Base-by-base conservation (phyloP, 116 monocot species). In the Zostera marina region DNA sequence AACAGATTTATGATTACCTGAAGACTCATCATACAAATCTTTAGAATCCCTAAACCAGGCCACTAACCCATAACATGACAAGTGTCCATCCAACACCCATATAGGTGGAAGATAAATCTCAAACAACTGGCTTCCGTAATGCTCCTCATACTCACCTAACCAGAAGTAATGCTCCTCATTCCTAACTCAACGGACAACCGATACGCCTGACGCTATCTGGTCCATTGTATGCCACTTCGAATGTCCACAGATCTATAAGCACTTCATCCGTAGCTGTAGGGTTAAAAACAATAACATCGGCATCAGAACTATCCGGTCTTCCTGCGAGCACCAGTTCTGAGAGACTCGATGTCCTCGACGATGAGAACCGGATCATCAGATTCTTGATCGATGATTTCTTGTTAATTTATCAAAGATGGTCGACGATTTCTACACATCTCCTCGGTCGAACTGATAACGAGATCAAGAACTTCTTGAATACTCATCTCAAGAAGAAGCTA, bases 381-480 rank as follows among this genome's bases (percentile, higher is more conserved):
- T 85, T 85, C 67, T 53, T 85, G 59, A 20, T 59, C 8, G 7
- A 21, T 60, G 11, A 21, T 48, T 48, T 26, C 8, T 16, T 32
- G 62, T 60, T 58, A 13, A 42, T 8, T 40, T 7, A 57, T 41
- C 41, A 9, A 11, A 76, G 81, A 60, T 76, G 76, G 72, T 76
- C 76, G 13, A 66, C 76, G 3, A 76, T 81, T 23, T 69, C 72
- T 42, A 55, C 69, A 7, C 72, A 76, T 15, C 59, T 76, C n/a
- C 73, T 77, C 4, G 81, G 81, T 4, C 53, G 81, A 41, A 81
- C 81, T 1, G 81, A 81, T 44, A 77, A 81, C 53, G 81, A 81
- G 74, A 74, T 81, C 69, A 81, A 81, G 70, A 81, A 81, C 76
- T 81, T 63, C 64, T 81, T 77, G 81, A 81, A 81, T 73, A 77